Base-by-base conservation (phyloP, 805 yeast genomes). In the Dipodascus geniculatus region DNA sequence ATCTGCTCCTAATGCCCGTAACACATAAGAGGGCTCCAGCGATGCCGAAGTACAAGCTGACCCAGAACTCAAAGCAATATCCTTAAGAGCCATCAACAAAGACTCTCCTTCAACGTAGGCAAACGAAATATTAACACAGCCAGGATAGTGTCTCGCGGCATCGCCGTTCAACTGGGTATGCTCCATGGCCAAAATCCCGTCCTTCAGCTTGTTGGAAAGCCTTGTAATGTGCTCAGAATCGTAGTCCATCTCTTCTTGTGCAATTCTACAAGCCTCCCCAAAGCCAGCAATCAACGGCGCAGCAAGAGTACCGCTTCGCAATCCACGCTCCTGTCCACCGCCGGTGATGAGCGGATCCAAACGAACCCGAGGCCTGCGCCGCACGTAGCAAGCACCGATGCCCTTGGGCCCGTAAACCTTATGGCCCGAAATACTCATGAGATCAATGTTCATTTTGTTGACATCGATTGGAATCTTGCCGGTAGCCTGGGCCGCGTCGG, bases 21-120 rank as follows among this genome's bases (percentile, higher is more conserved):
- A 77, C 44, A 93, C 99, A 64, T 93, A 93, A 3, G 96, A 88
- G 11, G 99, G 99, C 70, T 93, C 99, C 65, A 93, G 77, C 2
- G 98, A 93, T 0, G 99, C 97, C 23, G 98, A 91, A 2, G 99
- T 93, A 77, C 99, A 93, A 2, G 99, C 99, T 14, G 97, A 89
- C 24, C 99, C 99, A 1, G 96, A 87, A 57, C 95, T 83, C 60
- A 93, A 76, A 0, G 99, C 99, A 65, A 93, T 88, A 68, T 93
- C 99, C 68, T 91, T 90, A 66, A 93, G 79, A 1, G 98, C 99
- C 99, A 93, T 93, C 64, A 93, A 75, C 62, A 93, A 75, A 0
- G 98, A 91, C 73, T 93, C 99, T 63, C 99, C 99, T 74, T 93
- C 99, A 61, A 93, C 86, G 67, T 91, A 93, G 2, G 98, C 97